These are phyloP conservation scores for Krasilnikovozyma curviuscula DNA, from an alignment of 768 basidiomycete species.

Conservation along the genomic window DNA sequence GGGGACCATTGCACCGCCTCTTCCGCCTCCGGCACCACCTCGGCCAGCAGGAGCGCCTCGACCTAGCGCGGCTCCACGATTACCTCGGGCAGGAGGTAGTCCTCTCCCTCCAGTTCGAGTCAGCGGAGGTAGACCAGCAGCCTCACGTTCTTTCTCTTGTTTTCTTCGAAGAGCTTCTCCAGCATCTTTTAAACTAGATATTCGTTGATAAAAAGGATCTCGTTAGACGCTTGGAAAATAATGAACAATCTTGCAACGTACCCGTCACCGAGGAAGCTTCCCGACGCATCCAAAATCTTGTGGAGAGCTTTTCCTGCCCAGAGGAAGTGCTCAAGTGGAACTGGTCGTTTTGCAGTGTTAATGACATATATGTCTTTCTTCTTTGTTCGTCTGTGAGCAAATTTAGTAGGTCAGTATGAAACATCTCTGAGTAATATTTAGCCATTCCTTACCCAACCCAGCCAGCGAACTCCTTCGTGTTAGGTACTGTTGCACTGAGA, in stretches of 20 bases:
- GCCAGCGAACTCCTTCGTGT: constrained; percentile 92
- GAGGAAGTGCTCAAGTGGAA: constrained; percentile 88
- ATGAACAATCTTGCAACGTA: constrained; percentile 23
- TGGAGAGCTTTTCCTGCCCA: constrained; percentile 84
- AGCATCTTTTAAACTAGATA: constrained; percentile 64
- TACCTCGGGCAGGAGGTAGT: constrained; percentile 36
- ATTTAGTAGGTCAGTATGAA: background rate
- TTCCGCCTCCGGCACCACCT: constrained; percentile 34
- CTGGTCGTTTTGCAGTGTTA: constrained; percentile 83
- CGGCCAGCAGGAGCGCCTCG: constrained; percentile 31
- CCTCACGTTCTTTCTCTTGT: constrained; percentile 95
- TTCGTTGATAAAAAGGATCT: background rate
- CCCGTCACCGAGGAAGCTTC: constrained; percentile 57
- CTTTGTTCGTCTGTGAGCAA: constrained; percentile 60
- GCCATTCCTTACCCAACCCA: constrained; percentile 73
- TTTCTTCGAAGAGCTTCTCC: constrained; percentile 73
- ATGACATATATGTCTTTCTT: constrained; percentile 99
- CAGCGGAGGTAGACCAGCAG: constrained; percentile 71
- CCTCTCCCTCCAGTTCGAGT: constrained; percentile 68
- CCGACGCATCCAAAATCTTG: constrained; percentile 73
- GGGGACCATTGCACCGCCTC: no score
- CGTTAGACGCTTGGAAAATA: background rate
- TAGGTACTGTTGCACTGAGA: constrained; percentile 90
- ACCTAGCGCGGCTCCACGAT: constrained; percentile 37
- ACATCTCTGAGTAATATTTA: background rate